A percentile compares a stretch with the other conserved stretches of the same genome.
Conservation (phyloP, 2,329 filamentous ascomycete species). For the Paraconiothyrium brasiliense region DNA sequence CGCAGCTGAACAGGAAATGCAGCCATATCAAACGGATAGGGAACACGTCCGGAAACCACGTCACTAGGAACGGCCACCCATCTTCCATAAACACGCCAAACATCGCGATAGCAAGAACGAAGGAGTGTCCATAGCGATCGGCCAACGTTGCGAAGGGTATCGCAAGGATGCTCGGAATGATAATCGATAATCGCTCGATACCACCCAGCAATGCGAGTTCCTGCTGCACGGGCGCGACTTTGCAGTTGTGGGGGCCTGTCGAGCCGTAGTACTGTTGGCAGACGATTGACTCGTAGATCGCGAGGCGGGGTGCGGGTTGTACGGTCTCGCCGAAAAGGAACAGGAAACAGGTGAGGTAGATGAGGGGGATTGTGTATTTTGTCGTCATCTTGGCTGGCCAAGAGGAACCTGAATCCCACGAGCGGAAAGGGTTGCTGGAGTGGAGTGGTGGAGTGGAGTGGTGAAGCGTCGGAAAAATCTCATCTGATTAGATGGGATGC, state of each 20-base stretch:
- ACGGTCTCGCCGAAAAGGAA: slow-evolving; percentile 32
- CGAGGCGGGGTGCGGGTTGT: slow-evolving; percentile 31
- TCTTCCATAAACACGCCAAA: slow-evolving; percentile 28
- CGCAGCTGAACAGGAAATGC: slow-evolving; percentile 26
- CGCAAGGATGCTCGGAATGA: slow-evolving; percentile 30
- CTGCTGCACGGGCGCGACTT: slow-evolving; percentile 27
- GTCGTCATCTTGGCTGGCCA: slow-evolving; percentile 2
- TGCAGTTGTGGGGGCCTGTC: slow-evolving; percentile 23
- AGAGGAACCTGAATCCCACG: neutral
- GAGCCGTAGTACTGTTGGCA: slow-evolving; percentile 24
- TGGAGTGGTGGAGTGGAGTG: no score
- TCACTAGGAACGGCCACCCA: slow-evolving; percentile 24
- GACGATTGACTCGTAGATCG: slow-evolving; percentile 30
- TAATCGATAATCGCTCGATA: slow-evolving; percentile 28
- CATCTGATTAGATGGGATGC: slow-evolving; percentile 9
- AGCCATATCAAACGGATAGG: slow-evolving; percentile 29
- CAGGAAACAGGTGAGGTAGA: slow-evolving; percentile 30
- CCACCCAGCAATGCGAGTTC: slow-evolving; percentile 27
- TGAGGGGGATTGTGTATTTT: slow-evolving; percentile 19
- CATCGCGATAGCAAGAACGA: slow-evolving; percentile 27
- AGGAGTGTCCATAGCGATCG: slow-evolving; percentile 27
- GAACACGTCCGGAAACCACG: slow-evolving; percentile 27
- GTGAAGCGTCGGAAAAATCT: slow-evolving; percentile 6
- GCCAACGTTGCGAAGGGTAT: slow-evolving; percentile 32
- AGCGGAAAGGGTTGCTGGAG: neutral